Evolutionary conservation across 2,329 filamentous ascomycete species (phyloP).

Genomic region (Botryotinia calthae): DNA sequence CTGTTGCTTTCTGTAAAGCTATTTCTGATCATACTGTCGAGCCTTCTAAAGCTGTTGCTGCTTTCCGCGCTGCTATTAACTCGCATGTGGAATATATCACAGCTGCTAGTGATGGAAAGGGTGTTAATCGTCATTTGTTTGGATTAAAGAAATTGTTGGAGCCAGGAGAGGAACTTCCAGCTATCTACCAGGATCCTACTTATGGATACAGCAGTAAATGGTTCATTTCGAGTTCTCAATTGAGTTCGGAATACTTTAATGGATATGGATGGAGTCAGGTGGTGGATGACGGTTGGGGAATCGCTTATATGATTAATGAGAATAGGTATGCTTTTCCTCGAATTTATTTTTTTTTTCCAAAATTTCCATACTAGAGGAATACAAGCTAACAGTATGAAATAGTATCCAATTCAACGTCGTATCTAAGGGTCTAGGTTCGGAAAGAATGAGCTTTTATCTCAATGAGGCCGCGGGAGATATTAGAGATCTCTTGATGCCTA

Average conservation of each 20-base stretch:
- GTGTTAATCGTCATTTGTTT: conserved; percentile 95
- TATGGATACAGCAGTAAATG: conserved; percentile 81
- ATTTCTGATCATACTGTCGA: conserved; percentile 69
- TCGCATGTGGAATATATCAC: conserved; percentile 88
- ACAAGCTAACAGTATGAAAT: conserved; percentile 12
- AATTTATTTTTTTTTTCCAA: not conserved
- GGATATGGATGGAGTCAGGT: conserved; percentile 99
- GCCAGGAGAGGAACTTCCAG: conserved; percentile 76
- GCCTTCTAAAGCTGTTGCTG: conserved; percentile 63
- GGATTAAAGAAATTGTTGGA: conserved; percentile 88
- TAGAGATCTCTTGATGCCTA: conserved; percentile 78
- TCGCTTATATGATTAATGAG: conserved; percentile 99
- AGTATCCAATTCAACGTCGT: conserved; percentile 98
- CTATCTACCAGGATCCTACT: conserved; percentile 83
- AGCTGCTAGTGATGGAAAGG: conserved; percentile 86
- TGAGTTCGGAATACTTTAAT: conserved; percentile 97
- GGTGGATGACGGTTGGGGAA: conserved; percentile 91
- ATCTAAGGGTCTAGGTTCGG: conserved; percentile 84
- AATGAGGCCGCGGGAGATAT: conserved; percentile 92
- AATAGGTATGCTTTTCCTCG: conserved; percentile 62
- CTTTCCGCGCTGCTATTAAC: conserved; percentile 79
- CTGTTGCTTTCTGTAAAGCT: conserved; percentile 82
- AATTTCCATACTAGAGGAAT: not conserved
- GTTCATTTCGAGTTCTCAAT: conserved; percentile 85
- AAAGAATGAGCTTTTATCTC: conserved; percentile 93